These are phyloP conservation scores for Petrea volubilis DNA, from an alignment of 257 asterid species.

Conservation along the genomic window DNA sequence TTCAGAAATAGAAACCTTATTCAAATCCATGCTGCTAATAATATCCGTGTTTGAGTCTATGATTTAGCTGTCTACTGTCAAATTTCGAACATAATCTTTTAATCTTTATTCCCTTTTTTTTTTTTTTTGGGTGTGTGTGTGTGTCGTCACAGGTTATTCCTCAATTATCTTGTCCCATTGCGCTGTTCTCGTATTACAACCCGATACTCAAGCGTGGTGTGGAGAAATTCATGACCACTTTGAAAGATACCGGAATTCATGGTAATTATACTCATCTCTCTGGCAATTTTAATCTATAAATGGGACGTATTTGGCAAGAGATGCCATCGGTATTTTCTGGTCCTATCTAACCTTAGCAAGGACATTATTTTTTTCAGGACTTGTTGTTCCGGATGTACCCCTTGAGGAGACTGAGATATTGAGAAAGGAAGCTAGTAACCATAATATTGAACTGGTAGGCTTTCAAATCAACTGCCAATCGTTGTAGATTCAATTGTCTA, in stretches of 20 bases:
- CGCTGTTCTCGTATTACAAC: constrained; percentile 70
- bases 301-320: background rate
- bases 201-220: constrained; percentile 77
- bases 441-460: constrained; percentile 66
- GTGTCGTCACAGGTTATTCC: constrained; percentile 49
- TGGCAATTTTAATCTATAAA: background rate
- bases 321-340: background rate
- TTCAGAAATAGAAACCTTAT: background rate
- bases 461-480: background rate
- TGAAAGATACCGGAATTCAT: constrained; percentile 63
- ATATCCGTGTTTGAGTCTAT: background rate
- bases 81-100: background rate
- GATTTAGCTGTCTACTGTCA: background rate
- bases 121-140: no score
- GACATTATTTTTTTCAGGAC: constrained; percentile 43
- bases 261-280: constrained; percentile 35
- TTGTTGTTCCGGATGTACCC: constrained; percentile 81
- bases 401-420: constrained; percentile 69
- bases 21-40: background rate
- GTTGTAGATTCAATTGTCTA: background rate
- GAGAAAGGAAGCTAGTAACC: constrained; percentile 57
- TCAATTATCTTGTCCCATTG: constrained; percentile 68
- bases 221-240: constrained; percentile 65
- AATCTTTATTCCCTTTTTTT: no score
- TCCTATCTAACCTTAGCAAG: background rate